Base-by-base conservation (phyloP, 352 stramenopile species). In the Globisporangium nodosum region DNA sequence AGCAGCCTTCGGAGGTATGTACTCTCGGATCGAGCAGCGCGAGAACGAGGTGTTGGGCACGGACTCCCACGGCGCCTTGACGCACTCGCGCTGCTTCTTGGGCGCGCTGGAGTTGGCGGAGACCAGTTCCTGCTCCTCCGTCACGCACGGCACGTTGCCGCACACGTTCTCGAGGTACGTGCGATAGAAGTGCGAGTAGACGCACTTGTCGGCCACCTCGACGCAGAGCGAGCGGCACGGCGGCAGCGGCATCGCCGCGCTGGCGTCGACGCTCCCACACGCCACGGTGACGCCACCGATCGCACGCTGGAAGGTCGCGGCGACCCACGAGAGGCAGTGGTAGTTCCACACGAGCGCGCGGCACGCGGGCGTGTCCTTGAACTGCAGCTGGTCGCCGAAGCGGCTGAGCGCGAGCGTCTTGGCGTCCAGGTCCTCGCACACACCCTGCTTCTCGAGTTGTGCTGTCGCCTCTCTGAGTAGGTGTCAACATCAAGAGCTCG, bases 211-310 rank as follows among this genome's bases (percentile, higher is more conserved):
- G 30, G 81, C 78, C 37, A 91, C 78, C 40, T 91, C 78, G 20
- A 91, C 81, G 21, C 78, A 89, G 54, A 91, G 56, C 45, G 78
- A 91, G 3, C 81, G 76, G 18, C 81, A 91, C 30, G 81, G 78
- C 5, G 78, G 81, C 33, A 88, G 50, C 27, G 78, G 78, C 12
- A 65, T 42, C 11, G 54, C 37, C 5, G 52, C 56, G 11, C 53
- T 5, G 39, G 49, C 54, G 0, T 56, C 63, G 27, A 54, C 71
- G 45, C 64, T 68, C 15, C 49, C 60, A 18, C 78, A 88, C 8
- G 59, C 70, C 18, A 82, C 67, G 3, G 37, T 1, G 1, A 60
- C 65, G 45, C 70, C 74, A 27, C 71, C 63, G 43, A 85, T 65
- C 13, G 71, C 54, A 20, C 72, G 65, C 37, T 72, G 24, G 52